A percentile compares a stretch with the other conserved stretches of the same genome.
phyloP scores from a whole-genome alignment of 305 asterid species.

The Caryopteris hybrid region DNA sequence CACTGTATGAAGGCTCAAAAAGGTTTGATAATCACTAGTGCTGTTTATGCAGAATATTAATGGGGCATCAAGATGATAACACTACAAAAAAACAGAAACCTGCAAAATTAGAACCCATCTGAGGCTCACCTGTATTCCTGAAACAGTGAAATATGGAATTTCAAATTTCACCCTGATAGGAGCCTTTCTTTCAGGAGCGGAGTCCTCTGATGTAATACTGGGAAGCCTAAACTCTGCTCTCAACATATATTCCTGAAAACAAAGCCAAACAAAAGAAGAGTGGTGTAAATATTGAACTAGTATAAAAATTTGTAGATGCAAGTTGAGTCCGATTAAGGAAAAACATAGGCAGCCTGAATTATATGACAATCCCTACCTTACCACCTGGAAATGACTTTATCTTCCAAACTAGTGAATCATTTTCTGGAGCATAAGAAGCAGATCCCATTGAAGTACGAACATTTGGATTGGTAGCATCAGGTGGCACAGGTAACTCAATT shows the following conservation, averaged over 20 bases:
- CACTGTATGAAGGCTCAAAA: not conserved
- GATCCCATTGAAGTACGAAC: constrained; percentile 93
- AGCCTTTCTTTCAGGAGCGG: constrained; percentile 86
- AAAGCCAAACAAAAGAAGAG: not conserved
- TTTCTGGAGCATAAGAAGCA: constrained; percentile 89
- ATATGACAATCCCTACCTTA: constrained; percentile 46
- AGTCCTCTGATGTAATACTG: constrained; percentile 81
- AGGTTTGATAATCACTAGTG: not conserved
- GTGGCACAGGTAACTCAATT: constrained; percentile 89
- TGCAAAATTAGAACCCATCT: not conserved
- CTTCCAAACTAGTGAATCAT: constrained; percentile 84
- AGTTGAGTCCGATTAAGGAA: not conserved
- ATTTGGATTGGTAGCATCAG: constrained; percentile 90
- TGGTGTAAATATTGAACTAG: not conserved
- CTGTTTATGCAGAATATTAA: not conserved
- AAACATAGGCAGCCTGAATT: not conserved
- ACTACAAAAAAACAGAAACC: not conserved
- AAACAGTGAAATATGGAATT: constrained; percentile 94
- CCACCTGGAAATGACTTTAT: constrained; percentile 96
- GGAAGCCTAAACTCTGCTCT: constrained; percentile 94
- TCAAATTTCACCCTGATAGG: constrained; percentile 93
- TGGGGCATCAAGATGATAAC: not conserved
- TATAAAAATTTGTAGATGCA: not conserved
- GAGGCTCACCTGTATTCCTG: constrained; percentile 83
- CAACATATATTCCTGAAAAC: constrained; percentile 77